Conservation (phyloP, 1,284 basidiomycete genomes). For the Ustilago esculenta region DNA sequence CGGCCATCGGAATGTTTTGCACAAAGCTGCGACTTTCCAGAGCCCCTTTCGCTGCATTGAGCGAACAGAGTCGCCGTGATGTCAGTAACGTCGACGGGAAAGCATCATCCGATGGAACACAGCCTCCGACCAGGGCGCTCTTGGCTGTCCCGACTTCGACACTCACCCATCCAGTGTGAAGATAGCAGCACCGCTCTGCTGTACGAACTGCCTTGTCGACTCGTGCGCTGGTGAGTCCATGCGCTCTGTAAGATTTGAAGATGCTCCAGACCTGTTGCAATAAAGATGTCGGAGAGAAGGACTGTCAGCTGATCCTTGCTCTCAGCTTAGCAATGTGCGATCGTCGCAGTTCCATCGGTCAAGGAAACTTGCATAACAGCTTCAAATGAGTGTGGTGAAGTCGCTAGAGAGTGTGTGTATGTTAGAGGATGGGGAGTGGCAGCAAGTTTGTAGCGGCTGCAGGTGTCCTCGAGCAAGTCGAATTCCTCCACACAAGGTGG, state of each 20-base stretch:
- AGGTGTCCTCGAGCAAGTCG: no score
- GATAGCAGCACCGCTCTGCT: slow-evolving; percentile 30
- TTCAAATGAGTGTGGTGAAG: no score
- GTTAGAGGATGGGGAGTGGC: background rate
- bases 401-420: background rate
- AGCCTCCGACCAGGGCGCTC: no score
- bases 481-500: no score
- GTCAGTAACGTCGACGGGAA: slow-evolving; percentile 1
- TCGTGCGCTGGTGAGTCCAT: slow-evolving; percentile 43
- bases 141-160: background rate
- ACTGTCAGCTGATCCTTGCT: slow-evolving; percentile 1
- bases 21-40: slow-evolving; percentile 40
- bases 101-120: no score
- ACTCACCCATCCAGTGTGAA: slow-evolving; percentile 48
- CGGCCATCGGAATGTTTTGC: slow-evolving; percentile 37
- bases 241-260: slow-evolving; percentile 44
- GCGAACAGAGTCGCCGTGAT: no score
- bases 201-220: slow-evolving; percentile 29
- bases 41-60: slow-evolving; percentile 29
- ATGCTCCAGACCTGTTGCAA: slow-evolving; percentile 29
- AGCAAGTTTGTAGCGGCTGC: no score
- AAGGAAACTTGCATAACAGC: no score
- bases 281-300: background rate
- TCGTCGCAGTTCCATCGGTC: no score
- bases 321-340: background rate